Evolutionary conservation across 495 filamentous ascomycete genomes (phyloP), one percentile per base, ranked within the genome.

Genomic region (Aspergillus bridgeri): DNA sequence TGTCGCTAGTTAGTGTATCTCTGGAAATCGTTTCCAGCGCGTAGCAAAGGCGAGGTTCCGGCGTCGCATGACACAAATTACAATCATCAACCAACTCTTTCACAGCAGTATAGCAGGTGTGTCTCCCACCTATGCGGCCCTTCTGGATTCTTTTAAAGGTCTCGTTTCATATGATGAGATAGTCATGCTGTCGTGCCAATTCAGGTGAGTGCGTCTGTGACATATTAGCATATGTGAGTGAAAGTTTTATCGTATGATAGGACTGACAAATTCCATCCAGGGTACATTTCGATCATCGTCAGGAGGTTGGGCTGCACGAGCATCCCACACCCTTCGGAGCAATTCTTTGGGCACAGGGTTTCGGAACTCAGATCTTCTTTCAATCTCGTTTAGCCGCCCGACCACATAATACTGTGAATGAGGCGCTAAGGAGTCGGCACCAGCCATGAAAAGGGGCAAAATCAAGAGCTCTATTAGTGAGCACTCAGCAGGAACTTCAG

Each of bases 261-360:
- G 5, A 69, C 73, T 69, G 64, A 75, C 73, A 64, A 73, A 74
- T 18, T 42, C 58, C 47, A 61, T 71, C 73, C 73, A 75, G 11
- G 68, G 63, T 24, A 74, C 51, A 54, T 74, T 75, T n/a, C 50
- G 56, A 24, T 56, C 45, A 43, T 72, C 68, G 58, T 65, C 45
- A 6, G 56, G 58, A 17, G 51, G 4, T 38, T 71, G 68, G 13
- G 59, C 63, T 15, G 60, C 63, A 13, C 73, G 67, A 4, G 62
- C 71, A 44, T 67, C 53, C 73, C 73, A 75, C 3, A 75, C 73
- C 45, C 63, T 66, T 25, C 65, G 57, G 5, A 75, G 60, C 9
- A 75, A 48, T 2, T 59, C 58, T 8, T 54, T 53, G 3, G 73
- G 65, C 2, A 66, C 61, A 3, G 62, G 53, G 11, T 68, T 70